These are phyloP conservation scores for Asterochloris sp. DNA, from an alignment of 139 green algal genomes.

Conservation along the genomic window DNA sequence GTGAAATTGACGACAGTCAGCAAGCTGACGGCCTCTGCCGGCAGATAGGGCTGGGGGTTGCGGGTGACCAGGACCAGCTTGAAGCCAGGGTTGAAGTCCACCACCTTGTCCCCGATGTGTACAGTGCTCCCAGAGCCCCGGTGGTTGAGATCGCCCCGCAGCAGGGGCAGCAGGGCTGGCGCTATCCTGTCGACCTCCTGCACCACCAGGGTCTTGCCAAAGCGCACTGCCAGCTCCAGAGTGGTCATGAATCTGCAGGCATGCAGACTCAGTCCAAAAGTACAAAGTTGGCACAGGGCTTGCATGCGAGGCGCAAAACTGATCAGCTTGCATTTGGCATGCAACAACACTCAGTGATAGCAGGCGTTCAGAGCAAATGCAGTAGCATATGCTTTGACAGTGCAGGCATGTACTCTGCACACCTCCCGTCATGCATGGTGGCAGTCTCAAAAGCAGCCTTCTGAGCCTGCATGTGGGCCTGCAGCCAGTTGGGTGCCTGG, in stretches of 20 bases:
- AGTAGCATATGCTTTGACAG: neutral
- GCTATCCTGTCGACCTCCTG: constrained; percentile 69
- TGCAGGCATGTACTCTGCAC: neutral
- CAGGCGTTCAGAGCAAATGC: neutral
- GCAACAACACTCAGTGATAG: too few relatives aligned
- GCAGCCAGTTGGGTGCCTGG: constrained; percentile 65
- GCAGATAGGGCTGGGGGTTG: constrained; percentile 56
- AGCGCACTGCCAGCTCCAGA: constrained; percentile 78
- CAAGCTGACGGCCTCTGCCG: constrained; percentile 47
- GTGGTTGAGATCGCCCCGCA: constrained; percentile 57
- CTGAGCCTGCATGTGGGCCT: constrained; percentile 36
- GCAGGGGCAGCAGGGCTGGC: constrained; percentile 66
- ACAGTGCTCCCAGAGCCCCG: constrained; percentile 37
- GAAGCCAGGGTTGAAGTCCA: constrained; percentile 77
- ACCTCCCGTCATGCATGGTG: constrained; percentile 55
- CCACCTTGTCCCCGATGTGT: constrained; percentile 57
- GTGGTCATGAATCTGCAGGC: constrained; percentile 56
- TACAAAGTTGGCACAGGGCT: too few relatives aligned
- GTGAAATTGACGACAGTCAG: constrained; percentile 73
- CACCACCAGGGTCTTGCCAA: constrained; percentile 77
- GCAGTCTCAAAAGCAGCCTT: constrained; percentile 35
- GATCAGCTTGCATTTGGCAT: too few relatives aligned
- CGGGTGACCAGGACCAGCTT: constrained; percentile 73
- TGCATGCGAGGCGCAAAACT: too few relatives aligned
- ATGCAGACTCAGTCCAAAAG: too few relatives aligned